Conservation (phyloP, 2,329 filamentous ascomycete species). For the Aspergillus thermomutatus region DNA sequence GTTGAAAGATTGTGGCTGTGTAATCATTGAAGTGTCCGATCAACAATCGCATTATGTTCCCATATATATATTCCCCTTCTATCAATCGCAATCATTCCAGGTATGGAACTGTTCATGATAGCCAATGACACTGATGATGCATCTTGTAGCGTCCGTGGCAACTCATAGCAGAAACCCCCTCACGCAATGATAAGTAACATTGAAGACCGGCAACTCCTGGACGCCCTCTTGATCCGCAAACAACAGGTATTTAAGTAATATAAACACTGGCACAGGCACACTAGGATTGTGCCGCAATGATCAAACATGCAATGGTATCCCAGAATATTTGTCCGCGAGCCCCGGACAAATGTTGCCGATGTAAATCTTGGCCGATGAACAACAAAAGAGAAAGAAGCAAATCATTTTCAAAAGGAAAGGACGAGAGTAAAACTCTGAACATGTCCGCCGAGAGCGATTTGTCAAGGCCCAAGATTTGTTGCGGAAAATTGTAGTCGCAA, state of each 20-base stretch:
- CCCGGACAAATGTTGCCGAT: background rate
- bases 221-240: slow-evolving; percentile 7
- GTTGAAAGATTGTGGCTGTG: background rate
- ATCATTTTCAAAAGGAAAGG: background rate
- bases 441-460: background rate
- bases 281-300: background rate
- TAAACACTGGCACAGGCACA: background rate
- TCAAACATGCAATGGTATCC: background rate
- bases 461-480: background rate
- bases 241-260: background rate
- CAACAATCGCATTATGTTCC: slow-evolving; percentile 19
- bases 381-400: background rate
- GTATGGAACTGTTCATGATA: slow-evolving; percentile 18
- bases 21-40: slow-evolving; percentile 11
- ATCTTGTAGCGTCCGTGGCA: slow-evolving; percentile 4
- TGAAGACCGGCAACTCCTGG: slow-evolving; percentile 4
- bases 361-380: background rate
- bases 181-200: background rate
- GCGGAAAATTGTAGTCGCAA: background rate
- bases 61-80: slow-evolving; percentile 10
- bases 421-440: background rate
- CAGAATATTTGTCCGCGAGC: background rate
- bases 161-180: background rate
- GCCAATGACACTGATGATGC: slow-evolving; percentile 9
- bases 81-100: slow-evolving; percentile 16